Evolutionary conservation across 2,329 filamentous ascomycete genomes (phyloP).

Genomic region (Exophiala sideris): DNA sequence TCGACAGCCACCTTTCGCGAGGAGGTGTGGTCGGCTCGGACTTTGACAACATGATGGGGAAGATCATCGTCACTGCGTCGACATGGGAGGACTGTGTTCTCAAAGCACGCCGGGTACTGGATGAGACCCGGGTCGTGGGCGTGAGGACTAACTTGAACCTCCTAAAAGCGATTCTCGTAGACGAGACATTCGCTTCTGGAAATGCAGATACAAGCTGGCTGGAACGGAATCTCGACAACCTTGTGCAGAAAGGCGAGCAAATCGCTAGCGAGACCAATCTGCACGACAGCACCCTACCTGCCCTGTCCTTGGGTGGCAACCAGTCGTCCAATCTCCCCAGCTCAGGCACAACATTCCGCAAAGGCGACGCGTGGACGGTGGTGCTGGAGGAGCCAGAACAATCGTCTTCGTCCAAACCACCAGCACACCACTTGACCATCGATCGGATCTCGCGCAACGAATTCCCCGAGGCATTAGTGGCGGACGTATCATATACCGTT

Average conservation of each 20-base stretch:
- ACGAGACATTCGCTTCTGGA: conserved; percentile 49
- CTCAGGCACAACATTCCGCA: conserved; percentile 51
- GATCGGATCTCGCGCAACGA: conserved; percentile 57
- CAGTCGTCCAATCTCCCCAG: conserved; percentile 18
- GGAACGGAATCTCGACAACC: conserved; percentile 45
- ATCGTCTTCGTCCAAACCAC: conserved; percentile 26
- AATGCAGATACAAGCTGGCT: conserved; percentile 58
- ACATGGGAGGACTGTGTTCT: conserved; percentile 51
- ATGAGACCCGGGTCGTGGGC: conserved; percentile 55
- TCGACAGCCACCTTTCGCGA: conserved; percentile 55
- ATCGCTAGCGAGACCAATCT: conserved; percentile 13
- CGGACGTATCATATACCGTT: conserved; percentile 51
- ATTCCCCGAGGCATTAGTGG: conserved; percentile 55
- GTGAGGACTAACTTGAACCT: conserved; percentile 58
- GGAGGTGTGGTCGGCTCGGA: conserved; percentile 50
- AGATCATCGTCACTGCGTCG: conserved; percentile 55
- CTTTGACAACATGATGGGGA: conserved; percentile 59
- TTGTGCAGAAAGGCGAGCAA: conserved; percentile 37
- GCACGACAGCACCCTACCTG: conserved; percentile 1
- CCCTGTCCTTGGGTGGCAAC: background rate
- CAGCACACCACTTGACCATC: conserved; percentile 52
- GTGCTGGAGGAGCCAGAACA: conserved; percentile 40
- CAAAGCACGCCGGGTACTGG: conserved; percentile 55
- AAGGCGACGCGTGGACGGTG: conserved; percentile 58
- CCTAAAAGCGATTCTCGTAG: conserved; percentile 52